These are phyloP conservation scores for Stagonosporopsis chrysanthemi DNA, from an alignment of 2,329 filamentous ascomycete genomes.

Conservation along the genomic window DNA sequence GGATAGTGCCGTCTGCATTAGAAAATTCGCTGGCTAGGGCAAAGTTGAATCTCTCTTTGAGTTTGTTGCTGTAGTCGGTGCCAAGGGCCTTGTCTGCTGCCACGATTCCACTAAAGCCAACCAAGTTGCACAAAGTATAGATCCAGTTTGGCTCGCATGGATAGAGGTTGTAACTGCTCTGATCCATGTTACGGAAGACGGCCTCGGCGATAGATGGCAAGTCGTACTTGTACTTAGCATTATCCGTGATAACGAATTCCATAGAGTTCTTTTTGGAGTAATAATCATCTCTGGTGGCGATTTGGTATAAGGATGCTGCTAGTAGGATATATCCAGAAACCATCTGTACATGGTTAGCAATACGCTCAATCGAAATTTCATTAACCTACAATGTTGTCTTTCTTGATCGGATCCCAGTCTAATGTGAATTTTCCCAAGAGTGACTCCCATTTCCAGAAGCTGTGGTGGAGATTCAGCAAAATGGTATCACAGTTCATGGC, in stretches of 20 bases:
- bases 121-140: conserved; percentile 28
- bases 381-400: conserved; percentile 23
- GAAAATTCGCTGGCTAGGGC: conserved; percentile 27
- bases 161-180: conserved; percentile 22
- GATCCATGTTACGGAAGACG: conserved; percentile 20
- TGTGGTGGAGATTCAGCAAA: background rate
- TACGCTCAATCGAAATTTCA: background rate
- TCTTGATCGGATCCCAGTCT: conserved; percentile 24
- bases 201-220: conserved; percentile 21
- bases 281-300: conserved; percentile 19
- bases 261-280: conserved; percentile 21
- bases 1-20: conserved; percentile 24
- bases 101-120: conserved; percentile 23
- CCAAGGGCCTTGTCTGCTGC: conserved; percentile 20
- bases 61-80: conserved; percentile 7
- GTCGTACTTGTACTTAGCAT: conserved; percentile 23
- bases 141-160: conserved; percentile 34
- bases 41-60: conserved; percentile 17
- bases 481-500: background rate
- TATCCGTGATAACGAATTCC: conserved; percentile 23
- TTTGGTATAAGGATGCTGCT: conserved; percentile 22
- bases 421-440: conserved; percentile 26
- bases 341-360: conserved; percentile 14
- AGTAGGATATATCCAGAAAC: conserved; percentile 24
- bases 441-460: conserved; percentile 30